Evolutionary conservation across 1,139 yeast species (phyloP).

Genomic region (Geotrichum carabidarum): DNA sequence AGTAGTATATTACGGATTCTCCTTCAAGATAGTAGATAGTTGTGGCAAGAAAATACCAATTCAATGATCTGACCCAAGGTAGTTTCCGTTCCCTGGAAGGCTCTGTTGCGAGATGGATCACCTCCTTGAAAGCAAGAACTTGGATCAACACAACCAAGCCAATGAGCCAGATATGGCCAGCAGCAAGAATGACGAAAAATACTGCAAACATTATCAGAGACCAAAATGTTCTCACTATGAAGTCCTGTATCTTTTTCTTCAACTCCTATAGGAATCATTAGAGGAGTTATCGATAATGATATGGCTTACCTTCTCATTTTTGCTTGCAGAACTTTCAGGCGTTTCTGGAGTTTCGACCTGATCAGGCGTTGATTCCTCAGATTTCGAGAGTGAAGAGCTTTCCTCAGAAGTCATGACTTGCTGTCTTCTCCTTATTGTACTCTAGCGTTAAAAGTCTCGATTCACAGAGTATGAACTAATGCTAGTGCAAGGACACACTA

Average conservation of each 20-base stretch:
- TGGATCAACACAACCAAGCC: constrained; percentile 67
- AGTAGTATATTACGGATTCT: constrained; percentile 66
- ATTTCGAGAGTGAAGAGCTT: too few species aligned
- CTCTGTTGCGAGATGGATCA: constrained; percentile 74
- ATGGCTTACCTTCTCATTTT: not conserved
- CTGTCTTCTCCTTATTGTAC: too few species aligned
- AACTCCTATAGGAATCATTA: constrained; percentile 32
- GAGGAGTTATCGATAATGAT: not conserved
- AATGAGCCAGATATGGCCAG: constrained; percentile 84
- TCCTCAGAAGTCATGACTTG: too few species aligned
- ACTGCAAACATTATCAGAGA: constrained; percentile 82
- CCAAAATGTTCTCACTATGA: constrained; percentile 89
- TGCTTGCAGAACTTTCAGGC: too few species aligned
- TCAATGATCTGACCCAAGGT: constrained; percentile 77
- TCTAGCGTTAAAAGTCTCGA: too few species aligned
- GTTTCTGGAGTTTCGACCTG: too few species aligned
- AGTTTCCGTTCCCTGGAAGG: constrained; percentile 80
- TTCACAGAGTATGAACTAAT: too few species aligned
- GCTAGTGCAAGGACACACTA: too few species aligned
- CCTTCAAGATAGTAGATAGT: constrained; percentile 89
- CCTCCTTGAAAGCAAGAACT: constrained; percentile 81
- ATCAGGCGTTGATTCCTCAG: too few species aligned
- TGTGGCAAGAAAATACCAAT: constrained; percentile 72
- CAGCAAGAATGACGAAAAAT: constrained; percentile 66
- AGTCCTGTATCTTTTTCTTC: constrained; percentile 74